Base-by-base conservation (phyloP, 441 rosid species). In the Theobroma grandiflorum region DNA sequence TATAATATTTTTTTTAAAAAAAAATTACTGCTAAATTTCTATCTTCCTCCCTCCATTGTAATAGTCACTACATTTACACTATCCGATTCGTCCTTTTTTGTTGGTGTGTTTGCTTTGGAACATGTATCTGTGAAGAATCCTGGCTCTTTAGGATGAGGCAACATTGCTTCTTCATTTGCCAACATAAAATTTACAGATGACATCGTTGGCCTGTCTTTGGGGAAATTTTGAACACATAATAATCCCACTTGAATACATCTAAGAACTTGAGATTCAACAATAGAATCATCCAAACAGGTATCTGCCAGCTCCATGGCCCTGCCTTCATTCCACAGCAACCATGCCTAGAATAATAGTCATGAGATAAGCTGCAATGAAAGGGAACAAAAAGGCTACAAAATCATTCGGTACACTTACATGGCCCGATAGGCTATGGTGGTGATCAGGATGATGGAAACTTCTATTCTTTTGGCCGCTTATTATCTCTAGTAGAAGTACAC, bases 401-500 rank as follows among this genome's bases (percentile, higher is more conserved):
- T 16, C 8, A 18, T 18, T 66, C 20, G 38, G 82, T 40, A 38
- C 3, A 6, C 71, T 18, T 16, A 72, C 69, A 76, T 49, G 70
- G 68, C 53, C 35, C 11, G 50, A 37, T 69, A 57, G 67, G 8
- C 52, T 8, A 6, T 72, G 72, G 20, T 38, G 50, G 70, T 61
- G 37, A 20, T 66, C 61, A 57, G 74, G 72, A 6, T 69, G 62
- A 58, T 76, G 8, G 16, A 61, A 61, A 61, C 16, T 31, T 0
- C 37, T 40, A 12, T 76, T 86, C 67, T 82, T 85, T 55, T 55
- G 79, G 9, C 91, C 77, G 4, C 78, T 82, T 55, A 88, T 37
- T 38, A 88, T 83, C 80, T 88, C 88, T 2, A 16, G 12, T 1
- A 88, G 15, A 9, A 88, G 37, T 2, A 88, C 83, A 33, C 91